Conservation (phyloP, 768 basidiomycete species). For the Inosperma sp. region DNA sequence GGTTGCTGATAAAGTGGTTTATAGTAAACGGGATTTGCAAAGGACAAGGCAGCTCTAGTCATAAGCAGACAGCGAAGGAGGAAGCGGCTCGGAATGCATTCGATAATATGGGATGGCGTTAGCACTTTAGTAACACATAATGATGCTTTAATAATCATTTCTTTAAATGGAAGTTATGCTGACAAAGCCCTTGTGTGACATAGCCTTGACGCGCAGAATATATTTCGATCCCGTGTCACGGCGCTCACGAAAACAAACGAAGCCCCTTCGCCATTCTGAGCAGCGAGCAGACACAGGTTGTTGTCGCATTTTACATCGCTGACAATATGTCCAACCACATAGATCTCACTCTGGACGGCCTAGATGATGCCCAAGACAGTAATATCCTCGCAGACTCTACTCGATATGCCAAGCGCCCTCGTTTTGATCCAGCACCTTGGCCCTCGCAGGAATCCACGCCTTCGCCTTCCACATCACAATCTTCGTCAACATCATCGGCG, state of each 20-base stretch:
- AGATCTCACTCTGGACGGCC: slow-evolving; percentile 70
- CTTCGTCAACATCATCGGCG: slow-evolving; percentile 12
- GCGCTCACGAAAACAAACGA: neutral
- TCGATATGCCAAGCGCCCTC: slow-evolving; percentile 40
- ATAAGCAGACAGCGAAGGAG: slow-evolving; percentile 75
- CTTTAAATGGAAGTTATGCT: neutral
- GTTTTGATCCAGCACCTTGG: slow-evolving; percentile 29
- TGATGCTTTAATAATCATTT: slow-evolving; percentile 3
- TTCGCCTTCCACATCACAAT: slow-evolving; percentile 16
- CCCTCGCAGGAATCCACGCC: slow-evolving; percentile 16
- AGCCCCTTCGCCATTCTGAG: neutral
- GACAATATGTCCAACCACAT: slow-evolving; percentile 44
- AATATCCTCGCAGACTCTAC: slow-evolving; percentile 26
- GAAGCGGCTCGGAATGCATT: slow-evolving; percentile 70
- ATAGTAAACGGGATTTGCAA: slow-evolving; percentile 67
- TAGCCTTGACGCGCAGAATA: slow-evolving; percentile 1
- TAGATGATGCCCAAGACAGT: slow-evolving; percentile 40
- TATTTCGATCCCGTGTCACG: neutral
- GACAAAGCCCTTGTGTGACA: slow-evolving; percentile 13
- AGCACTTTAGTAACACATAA: slow-evolving; percentile 7
- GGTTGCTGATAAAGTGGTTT: slow-evolving; percentile 10
- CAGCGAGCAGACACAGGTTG: neutral
- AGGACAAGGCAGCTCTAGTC: slow-evolving; percentile 59
- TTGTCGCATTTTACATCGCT: slow-evolving; percentile 1
- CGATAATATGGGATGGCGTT: slow-evolving; percentile 72